Conservation (phyloP, 139 green algal species). For the Coelastrella sp. region DNA sequence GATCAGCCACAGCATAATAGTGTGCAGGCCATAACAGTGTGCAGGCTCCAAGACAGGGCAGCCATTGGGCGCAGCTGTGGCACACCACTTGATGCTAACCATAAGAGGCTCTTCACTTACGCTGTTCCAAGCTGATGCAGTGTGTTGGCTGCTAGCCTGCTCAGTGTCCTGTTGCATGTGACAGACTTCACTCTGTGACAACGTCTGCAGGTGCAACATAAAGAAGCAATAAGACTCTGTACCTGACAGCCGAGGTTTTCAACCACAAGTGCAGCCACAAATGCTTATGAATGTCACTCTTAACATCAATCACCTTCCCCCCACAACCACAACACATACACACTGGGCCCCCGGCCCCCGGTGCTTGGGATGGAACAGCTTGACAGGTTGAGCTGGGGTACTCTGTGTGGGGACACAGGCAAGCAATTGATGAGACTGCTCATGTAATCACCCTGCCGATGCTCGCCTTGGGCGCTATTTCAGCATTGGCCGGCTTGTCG, state of each 20-base stretch:
- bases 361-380: too few relatives aligned
- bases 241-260: background rate
- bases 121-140: constrained; percentile 55
- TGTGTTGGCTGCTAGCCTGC: constrained; percentile 7
- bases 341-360: too few relatives aligned
- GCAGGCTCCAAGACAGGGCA: too few relatives aligned
- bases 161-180: constrained; percentile 37
- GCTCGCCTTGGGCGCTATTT: constrained; percentile 20
- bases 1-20: too few relatives aligned
- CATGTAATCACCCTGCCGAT: background rate
- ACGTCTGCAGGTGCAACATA: constrained; percentile 45
- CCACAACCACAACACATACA: background rate
- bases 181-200: constrained; percentile 45
- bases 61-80: too few relatives aligned
- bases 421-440: background rate
- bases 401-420: too few relatives aligned
- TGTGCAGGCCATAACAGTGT: too few relatives aligned
- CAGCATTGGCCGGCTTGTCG: constrained; percentile 32
- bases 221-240: background rate
- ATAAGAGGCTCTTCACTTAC: background rate
- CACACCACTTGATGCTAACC: too few relatives aligned
- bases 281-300: too few relatives aligned
- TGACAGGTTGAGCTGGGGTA: too few relatives aligned
- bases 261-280: too few relatives aligned
- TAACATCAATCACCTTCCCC: too few relatives aligned